Conservation (phyloP, 2,329 filamentous ascomycete species). For the Tolypocladium endophyticum region DNA sequence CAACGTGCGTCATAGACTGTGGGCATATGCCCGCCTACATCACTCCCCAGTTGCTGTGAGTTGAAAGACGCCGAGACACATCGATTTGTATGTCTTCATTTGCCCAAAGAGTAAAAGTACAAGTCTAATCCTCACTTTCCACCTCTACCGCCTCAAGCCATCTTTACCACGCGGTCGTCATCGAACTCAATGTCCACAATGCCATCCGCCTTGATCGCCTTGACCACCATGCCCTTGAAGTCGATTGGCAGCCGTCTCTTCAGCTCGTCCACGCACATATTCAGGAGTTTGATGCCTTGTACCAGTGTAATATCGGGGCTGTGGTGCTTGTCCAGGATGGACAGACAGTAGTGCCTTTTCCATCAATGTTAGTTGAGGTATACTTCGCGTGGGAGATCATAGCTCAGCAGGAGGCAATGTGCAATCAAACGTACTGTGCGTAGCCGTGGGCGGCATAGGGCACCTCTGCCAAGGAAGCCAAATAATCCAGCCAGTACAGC, state of each 20-base stretch:
- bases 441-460: conserved; percentile 98
- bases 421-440: conserved; percentile 60
- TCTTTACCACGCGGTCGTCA: conserved; percentile 62
- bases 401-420: background rate
- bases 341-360: conserved; percentile 86
- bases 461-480: conserved; percentile 76
- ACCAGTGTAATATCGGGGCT: conserved; percentile 86
- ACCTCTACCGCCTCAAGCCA: conserved; percentile 32
- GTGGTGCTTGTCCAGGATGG: conserved; percentile 96
- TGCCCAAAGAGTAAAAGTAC: conserved; percentile 24
- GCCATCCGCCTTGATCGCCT: conserved; percentile 91
- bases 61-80: background rate
- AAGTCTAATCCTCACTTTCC: conserved; percentile 12
- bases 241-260: conserved; percentile 95
- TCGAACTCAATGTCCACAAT: conserved; percentile 78
- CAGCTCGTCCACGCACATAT: conserved; percentile 92
- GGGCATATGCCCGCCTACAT: background rate
- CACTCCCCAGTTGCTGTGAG: background rate
- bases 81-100: conserved; percentile 1
- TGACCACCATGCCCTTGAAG: conserved; percentile 94
- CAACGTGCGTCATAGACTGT: background rate
- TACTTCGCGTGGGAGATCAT: background rate
- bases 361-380: conserved; percentile 1
- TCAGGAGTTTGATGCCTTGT: conserved; percentile 83
- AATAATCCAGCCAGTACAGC: conserved; percentile 95